Percentiles rank a stretch among this genome's conserved stretches.
Evolutionary conservation across 1,284 basidiomycete genomes (phyloP).

Genomic region (Ganoderma resinaceum): DNA sequence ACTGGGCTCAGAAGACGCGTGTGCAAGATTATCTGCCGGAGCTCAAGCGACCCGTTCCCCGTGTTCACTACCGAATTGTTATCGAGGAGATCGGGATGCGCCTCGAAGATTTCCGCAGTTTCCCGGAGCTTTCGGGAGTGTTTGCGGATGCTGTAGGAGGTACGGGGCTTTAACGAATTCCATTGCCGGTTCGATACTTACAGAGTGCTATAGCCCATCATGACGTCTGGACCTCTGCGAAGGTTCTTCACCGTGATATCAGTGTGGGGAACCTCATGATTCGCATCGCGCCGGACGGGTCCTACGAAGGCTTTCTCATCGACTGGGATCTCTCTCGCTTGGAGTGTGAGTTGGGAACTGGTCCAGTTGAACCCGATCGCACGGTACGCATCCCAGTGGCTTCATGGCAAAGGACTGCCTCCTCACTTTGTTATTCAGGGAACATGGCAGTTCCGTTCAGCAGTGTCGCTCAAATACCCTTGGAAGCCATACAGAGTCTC

Average conservation of each 20-base stretch:
- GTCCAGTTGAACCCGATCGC: not conserved
- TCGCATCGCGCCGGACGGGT: not conserved
- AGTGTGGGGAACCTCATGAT: conserved; percentile 24
- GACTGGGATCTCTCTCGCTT: conserved; percentile 21
- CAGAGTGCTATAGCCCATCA: conserved; percentile 1
- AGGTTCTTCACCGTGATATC: conserved; percentile 17
- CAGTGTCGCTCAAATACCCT: conserved; percentile 7
- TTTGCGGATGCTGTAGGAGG: not conserved
- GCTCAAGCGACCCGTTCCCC: not conserved
- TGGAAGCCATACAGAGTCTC: conserved; percentile 14
- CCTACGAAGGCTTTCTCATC: not conserved
- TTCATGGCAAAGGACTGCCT: not conserved
- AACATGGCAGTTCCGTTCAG: conserved; percentile 26
- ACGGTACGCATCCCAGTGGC: not conserved
- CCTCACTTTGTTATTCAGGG: conserved; percentile 14
- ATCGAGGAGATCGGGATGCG: conserved; percentile 10
- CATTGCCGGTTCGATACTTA: not conserved
- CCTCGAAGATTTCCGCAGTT: not conserved
- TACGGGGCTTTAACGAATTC: not conserved
- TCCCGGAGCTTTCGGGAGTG: not conserved
- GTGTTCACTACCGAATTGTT: conserved; percentile 8
- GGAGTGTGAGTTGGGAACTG: not conserved
- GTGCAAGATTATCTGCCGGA: conserved; percentile 3
- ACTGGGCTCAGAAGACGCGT: conserved; percentile 2
- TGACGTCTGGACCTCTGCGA: not conserved